Percentiles rank a stretch among this genome's conserved stretches.
These are phyloP conservation scores for Trichoderma koningii DNA, from an alignment of 2,329 filamentous ascomycete genomes.

Conservation along the genomic window DNA sequence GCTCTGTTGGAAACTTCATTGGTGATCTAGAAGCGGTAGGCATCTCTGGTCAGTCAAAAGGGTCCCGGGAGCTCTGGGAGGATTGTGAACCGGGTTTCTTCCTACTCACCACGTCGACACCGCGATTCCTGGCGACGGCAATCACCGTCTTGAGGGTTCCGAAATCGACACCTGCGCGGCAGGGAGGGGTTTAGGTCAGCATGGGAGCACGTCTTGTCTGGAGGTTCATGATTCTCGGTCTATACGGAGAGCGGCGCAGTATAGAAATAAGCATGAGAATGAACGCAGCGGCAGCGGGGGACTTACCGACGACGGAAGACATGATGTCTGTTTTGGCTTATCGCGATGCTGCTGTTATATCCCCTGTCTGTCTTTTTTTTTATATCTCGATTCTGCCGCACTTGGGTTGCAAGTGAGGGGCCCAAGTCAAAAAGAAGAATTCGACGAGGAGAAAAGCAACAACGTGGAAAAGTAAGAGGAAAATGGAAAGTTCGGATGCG, in stretches of 20 bases:
- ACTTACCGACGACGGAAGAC: slow-evolving; percentile 30
- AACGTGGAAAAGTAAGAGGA: neutral
- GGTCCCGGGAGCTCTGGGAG: neutral
- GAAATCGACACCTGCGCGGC: slow-evolving; percentile 79
- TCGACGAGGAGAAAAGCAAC: slow-evolving; percentile 1
- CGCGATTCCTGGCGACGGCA: slow-evolving; percentile 95
- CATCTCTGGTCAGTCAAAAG: slow-evolving; percentile 26
- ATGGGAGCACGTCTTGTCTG: neutral
- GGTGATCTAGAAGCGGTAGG: slow-evolving; percentile 69
- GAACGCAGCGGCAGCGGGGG: slow-evolving; percentile 2
- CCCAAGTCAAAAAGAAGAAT: slow-evolving; percentile 17
- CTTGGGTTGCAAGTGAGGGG: slow-evolving; percentile 23
- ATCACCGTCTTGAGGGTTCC: slow-evolving; percentile 96
- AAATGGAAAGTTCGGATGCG: neutral
- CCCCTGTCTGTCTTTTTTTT: neutral
- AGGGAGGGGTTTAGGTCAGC: slow-evolving; percentile 29
- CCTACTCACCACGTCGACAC: slow-evolving; percentile 92
- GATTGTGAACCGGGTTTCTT: slow-evolving; percentile 20
- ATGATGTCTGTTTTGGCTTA: slow-evolving; percentile 20
- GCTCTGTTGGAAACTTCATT: slow-evolving; percentile 99
- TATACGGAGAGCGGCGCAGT: slow-evolving; percentile 18
- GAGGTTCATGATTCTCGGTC: neutral
- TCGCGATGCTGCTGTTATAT: too few species aligned
- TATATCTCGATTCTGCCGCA: slow-evolving; percentile 12
- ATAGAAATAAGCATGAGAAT: slow-evolving; percentile 25